Conservation (phyloP, 768 basidiomycete species). For the Amanita fuliginea region DNA sequence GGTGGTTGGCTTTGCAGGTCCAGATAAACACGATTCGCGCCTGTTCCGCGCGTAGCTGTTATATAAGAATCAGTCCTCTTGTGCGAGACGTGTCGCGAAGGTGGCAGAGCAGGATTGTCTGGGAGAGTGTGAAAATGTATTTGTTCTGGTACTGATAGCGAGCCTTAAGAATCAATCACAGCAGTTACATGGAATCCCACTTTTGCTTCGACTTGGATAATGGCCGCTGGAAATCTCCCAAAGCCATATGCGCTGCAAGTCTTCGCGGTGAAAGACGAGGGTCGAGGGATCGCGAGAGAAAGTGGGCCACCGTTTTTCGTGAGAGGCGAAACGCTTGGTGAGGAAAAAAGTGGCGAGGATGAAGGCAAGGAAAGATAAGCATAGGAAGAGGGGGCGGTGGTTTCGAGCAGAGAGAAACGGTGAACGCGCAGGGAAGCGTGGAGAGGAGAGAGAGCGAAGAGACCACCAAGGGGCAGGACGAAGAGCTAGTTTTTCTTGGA, state of each 20-base stretch:
- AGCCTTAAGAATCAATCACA: conserved; percentile 5
- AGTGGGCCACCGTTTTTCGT: conserved; percentile 53
- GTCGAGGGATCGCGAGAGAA: conserved; percentile 53
- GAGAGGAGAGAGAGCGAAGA: conserved; percentile 47
- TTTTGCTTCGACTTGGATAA: conserved; percentile 72
- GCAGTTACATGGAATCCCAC: conserved; percentile 33
- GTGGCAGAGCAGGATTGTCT: conserved; percentile 69
- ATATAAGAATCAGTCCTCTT: conserved; percentile 36
- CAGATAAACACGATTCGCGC: conserved; percentile 69
- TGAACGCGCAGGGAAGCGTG: conserved; percentile 43
- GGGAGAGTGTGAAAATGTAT: conserved; percentile 45
- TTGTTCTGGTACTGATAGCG: conserved; percentile 53
- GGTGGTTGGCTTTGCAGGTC: conserved; percentile 53
- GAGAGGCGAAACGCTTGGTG: conserved; percentile 47
- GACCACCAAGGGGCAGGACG: conserved; percentile 45
- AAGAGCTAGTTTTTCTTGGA: conserved; percentile 56
- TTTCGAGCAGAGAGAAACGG: conserved; percentile 51
- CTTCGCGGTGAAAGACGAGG: conserved; percentile 64
- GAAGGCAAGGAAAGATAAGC: conserved; percentile 31
- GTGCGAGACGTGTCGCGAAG: conserved; percentile 33
- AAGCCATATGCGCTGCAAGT: conserved; percentile 85
- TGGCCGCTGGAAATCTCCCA: conserved; percentile 95
- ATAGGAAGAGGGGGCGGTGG: conserved; percentile 43
- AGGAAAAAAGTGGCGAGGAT: conserved; percentile 51
- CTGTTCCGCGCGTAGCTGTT: conserved; percentile 57